phyloP scores from a whole-genome alignment of 2,329 filamentous ascomycete species.

The Ophiognomonia clavigignenti-juglandacearum region DNA sequence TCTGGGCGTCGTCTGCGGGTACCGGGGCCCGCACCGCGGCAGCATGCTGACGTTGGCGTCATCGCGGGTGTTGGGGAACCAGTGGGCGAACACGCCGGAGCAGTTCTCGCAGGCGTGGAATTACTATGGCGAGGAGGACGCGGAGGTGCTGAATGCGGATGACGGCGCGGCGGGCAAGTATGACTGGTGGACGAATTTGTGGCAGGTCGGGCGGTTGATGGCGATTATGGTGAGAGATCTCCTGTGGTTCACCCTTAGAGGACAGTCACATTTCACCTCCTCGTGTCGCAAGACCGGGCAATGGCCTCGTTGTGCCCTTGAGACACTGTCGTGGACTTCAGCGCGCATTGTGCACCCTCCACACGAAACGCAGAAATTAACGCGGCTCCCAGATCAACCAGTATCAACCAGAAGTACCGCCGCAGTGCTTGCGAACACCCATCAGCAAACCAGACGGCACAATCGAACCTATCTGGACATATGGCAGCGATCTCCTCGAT shows the following conservation, averaged over 20 bases:
- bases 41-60: not conserved
- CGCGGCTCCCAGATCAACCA: constrained; percentile 4
- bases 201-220: constrained; percentile 4
- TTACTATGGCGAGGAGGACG: not conserved
- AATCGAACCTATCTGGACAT: not conserved
- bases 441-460: not conserved
- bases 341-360: no score
- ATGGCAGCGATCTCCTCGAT: not conserved
- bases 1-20: not conserved
- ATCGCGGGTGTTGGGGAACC: not conserved
- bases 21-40: not conserved
- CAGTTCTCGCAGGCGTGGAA: constrained; percentile 2
- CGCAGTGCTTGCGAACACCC: not conserved
- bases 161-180: not conserved
- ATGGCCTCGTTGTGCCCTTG: no score
- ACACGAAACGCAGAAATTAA: no score
- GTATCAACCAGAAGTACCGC: not conserved
- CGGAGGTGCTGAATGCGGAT: not conserved
- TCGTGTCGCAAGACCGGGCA: no score
- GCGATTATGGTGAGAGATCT: not conserved
- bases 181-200: constrained; percentile 8
- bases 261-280: no score
- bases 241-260: no score
- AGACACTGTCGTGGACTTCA: no score
- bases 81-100: constrained; percentile 4